These are phyloP conservation scores for Coemansia sp. DNA, from an alignment of 192 early-diverging fungal genomes.

Conservation along the genomic window DNA sequence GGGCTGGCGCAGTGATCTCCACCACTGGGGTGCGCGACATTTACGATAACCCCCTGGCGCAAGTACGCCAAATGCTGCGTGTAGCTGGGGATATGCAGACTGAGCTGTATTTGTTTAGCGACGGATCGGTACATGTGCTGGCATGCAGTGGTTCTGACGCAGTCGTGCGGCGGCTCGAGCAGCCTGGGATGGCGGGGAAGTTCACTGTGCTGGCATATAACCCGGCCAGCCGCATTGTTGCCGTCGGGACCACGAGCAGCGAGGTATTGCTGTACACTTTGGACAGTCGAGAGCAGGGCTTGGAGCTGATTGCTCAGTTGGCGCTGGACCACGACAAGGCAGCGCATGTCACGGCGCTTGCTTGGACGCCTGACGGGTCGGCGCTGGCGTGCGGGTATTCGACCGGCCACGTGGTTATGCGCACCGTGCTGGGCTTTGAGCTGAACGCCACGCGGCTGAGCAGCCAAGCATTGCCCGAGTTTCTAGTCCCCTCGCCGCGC, in stretches of 20 bases:
- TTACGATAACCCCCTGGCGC: slow-evolving; percentile 16
- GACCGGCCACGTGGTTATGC: slow-evolving; percentile 42
- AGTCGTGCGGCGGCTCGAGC: background rate
- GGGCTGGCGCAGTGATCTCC: slow-evolving; percentile 24
- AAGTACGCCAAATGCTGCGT: slow-evolving; percentile 21
- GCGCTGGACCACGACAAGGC: slow-evolving; percentile 9
- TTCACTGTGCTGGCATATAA: slow-evolving; percentile 31
- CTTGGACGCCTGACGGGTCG: slow-evolving; percentile 40
- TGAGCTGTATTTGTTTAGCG: slow-evolving; percentile 30
- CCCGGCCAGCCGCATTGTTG: slow-evolving; percentile 24
- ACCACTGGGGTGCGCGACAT: slow-evolving; percentile 19
- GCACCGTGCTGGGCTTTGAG: slow-evolving; percentile 37
- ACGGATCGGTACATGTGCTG: slow-evolving; percentile 25
- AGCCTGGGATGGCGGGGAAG: background rate
- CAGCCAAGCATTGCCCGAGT: slow-evolving; percentile 2
- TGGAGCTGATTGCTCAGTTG: background rate
- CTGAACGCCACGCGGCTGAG: slow-evolving; percentile 35
- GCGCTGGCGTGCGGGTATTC: slow-evolving; percentile 43
- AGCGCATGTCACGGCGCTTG: slow-evolving; percentile 21
- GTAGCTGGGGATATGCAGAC: slow-evolving; percentile 4
- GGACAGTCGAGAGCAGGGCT: background rate
- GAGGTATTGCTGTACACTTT: slow-evolving; percentile 22
- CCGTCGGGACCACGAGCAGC: slow-evolving; percentile 31
- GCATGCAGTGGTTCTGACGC: background rate
- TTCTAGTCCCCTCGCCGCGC: slow-evolving; percentile 3